Conservation (phyloP, 1,284 basidiomycete genomes). For the Marasmius oreades region DNA sequence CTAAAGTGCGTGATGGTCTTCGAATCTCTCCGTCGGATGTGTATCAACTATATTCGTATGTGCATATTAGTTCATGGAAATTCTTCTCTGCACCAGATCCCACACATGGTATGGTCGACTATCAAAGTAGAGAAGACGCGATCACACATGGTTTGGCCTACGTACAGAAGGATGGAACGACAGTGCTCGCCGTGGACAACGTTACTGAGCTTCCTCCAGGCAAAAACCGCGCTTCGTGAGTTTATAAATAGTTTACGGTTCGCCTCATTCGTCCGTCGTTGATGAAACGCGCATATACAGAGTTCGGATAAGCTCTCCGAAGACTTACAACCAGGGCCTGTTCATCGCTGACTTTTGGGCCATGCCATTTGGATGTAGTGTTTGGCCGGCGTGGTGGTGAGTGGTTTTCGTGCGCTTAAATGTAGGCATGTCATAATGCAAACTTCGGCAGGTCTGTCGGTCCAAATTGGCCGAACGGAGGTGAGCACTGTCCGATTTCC, state of each 20-base stretch:
- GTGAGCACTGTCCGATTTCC: slow-evolving; percentile 27
- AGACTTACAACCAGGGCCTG: slow-evolving; percentile 57
- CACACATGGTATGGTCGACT: slow-evolving; percentile 26
- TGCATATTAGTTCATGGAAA: slow-evolving; percentile 20
- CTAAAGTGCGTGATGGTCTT: slow-evolving; percentile 24
- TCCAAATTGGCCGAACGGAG: slow-evolving; percentile 67
- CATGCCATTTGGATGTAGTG: slow-evolving; percentile 70
- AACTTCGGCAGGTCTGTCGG: slow-evolving; percentile 45
- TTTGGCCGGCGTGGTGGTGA: slow-evolving; percentile 75
- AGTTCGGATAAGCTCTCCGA: slow-evolving; percentile 62
- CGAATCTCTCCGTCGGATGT: slow-evolving; percentile 3
- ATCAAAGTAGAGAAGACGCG: slow-evolving; percentile 19
- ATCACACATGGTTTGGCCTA: slow-evolving; percentile 22
- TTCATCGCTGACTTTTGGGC: slow-evolving; percentile 65
- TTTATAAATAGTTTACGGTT: not conserved
- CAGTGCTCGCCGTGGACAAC: slow-evolving; percentile 25
- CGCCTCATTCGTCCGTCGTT: slow-evolving; percentile 1
- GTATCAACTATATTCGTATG: not conserved
- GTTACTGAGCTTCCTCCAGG: slow-evolving; percentile 18
- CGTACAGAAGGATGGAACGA: slow-evolving; percentile 26
- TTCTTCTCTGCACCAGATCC: slow-evolving; percentile 25
- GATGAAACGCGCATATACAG: slow-evolving; percentile 25
- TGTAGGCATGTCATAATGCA: too few species aligned
- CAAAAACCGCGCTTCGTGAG: slow-evolving; percentile 21
- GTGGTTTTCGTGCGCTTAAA: too few species aligned